A percentile compares a stretch with the other conserved stretches of the same genome.
These are phyloP conservation scores for Mycosphaerella sp. DNA, from an alignment of 2,329 filamentous ascomycete species.

Conservation along the genomic window DNA sequence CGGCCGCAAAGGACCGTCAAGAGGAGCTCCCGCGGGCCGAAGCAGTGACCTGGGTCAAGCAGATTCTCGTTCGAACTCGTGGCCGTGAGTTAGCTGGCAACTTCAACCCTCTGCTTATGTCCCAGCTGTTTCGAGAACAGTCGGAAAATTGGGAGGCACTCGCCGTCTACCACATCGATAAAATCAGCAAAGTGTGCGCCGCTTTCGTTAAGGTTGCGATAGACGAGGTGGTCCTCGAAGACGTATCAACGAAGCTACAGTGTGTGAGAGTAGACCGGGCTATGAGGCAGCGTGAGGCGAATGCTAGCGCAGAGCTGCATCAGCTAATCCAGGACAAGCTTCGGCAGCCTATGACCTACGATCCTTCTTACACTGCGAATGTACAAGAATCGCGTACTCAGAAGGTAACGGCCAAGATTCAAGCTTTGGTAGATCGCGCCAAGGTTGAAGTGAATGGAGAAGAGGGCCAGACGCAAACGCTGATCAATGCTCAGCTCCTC, in stretches of 20 bases:
- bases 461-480: background rate
- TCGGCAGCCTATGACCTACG: conserved; percentile 36
- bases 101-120: conserved; percentile 55
- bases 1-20: conserved; percentile 17
- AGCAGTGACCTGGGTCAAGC: conserved; percentile 52
- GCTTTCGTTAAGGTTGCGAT: conserved; percentile 36
- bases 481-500: conserved; percentile 3
- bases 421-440: conserved; percentile 11
- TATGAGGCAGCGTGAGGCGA: conserved; percentile 35
- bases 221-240: background rate
- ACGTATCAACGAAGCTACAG: background rate
- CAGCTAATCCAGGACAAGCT: conserved; percentile 45
- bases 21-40: conserved; percentile 31
- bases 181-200: conserved; percentile 32
- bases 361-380: conserved; percentile 35
- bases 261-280: conserved; percentile 36
- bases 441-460: conserved; percentile 6
- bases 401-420: conserved; percentile 10
- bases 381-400: conserved; percentile 26
- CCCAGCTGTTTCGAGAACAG: conserved; percentile 56
- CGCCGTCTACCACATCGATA: conserved; percentile 34
- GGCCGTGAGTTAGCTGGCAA: conserved; percentile 55
- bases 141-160: conserved; percentile 49
- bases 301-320: conserved; percentile 25
- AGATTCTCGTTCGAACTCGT: conserved; percentile 47